Base-by-base conservation (phyloP, 2,329 filamentous ascomycete species). In the Penicillium sp. region DNA sequence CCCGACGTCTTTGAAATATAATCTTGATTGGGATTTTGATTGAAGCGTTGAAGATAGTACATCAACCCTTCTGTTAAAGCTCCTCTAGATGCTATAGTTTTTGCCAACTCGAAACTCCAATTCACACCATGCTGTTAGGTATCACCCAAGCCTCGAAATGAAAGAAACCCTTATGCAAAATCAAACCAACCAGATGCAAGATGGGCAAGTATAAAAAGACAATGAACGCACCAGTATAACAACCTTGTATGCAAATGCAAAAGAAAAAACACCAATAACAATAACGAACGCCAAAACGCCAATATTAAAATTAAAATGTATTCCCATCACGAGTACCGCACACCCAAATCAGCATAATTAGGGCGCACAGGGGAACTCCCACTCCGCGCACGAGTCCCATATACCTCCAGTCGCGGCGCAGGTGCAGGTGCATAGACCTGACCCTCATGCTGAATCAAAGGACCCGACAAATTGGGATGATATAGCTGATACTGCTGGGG, bases 341-440 rank as follows among this genome's bases (percentile, higher is more conserved):
- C 56, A 38, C 62, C 68, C 25, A 71, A 42, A 1, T 65, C 66
- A 52, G 60, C 56, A 52, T 66, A 65, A 27, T 67, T 58, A 10
- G 69, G 66, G 4, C 60, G 59, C 10, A 68, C 31, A 42, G 73
- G 73, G 9, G 71, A 73, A 51, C 71, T 73, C 5, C 71, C 71
- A 57, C 72, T 73, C 23, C 72, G 65, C 9, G 63, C 52, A 29
- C 72, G 70, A 42, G 58, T 52, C 0, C 51, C 60, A 8, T 66
- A 65, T 12, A 55, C 41, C 31, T 65, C 67, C 12, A 62, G 49
- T 27, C 38, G 54, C 12, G 49, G 60, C 36, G 8, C 36, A 19
- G 35, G 35, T 6, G 57, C 61, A 17, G 62, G 55, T 1, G 57
- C 49, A 58, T 66, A 64, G 1, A 65, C 13, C 29, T 58, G 58